phyloP scores from a whole-genome alignment of 345 rosid genomes.

The Gossypium australe region DNA sequence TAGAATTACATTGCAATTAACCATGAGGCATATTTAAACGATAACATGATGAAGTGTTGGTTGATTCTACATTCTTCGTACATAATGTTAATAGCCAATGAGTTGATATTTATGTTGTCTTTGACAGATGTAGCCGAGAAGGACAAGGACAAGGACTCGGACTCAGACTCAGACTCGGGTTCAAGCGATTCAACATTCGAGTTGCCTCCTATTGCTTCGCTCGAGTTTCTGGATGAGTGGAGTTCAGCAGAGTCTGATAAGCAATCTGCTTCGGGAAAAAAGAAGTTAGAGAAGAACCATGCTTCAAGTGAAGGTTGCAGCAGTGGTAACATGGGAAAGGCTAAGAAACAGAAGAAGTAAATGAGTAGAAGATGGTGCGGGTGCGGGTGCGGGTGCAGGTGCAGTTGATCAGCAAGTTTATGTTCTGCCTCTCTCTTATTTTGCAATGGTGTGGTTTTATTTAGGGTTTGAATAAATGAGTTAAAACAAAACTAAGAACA shows the following conservation, averaged over 20 bases:
- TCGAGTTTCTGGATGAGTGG: neutral
- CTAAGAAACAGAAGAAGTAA: constrained; percentile 1
- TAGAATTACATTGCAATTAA: neutral
- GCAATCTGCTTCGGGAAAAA: neutral
- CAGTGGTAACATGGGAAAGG: neutral
- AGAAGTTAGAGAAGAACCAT: neutral
- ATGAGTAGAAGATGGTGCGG: no score
- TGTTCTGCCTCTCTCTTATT: no score
- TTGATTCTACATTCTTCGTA: neutral
- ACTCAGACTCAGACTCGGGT: neutral
- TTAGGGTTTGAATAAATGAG: neutral
- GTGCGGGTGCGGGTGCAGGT: no score
- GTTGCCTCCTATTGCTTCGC: neutral
- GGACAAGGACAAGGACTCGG: no score
- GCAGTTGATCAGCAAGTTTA: no score
- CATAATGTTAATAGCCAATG: neutral
- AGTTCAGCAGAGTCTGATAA: neutral
- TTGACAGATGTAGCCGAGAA: neutral
- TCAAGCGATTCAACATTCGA: neutral
- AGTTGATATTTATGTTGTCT: neutral
- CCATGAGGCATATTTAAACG: neutral
- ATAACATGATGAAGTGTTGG: neutral
- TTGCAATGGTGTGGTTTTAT: neutral
- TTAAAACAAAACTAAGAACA: neutral
- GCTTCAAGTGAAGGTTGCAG: neutral